These are phyloP conservation scores for Simmondsia chinensis DNA, from an alignment of 148 eudicot genomes.

Conservation along the genomic window DNA sequence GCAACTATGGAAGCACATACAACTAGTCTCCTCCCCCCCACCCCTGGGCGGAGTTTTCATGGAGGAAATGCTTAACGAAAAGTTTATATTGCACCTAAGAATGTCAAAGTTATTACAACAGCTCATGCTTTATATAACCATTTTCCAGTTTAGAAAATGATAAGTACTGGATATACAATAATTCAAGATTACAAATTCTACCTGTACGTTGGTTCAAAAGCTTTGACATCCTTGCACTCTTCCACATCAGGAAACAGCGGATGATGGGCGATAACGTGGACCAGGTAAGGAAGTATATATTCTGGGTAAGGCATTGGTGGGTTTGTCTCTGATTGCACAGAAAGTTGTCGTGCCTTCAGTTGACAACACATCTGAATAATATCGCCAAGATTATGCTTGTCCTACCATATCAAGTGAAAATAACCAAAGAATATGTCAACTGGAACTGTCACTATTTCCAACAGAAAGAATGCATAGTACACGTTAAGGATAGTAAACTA, in stretches of 20 bases:
- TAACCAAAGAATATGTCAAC: background rate
- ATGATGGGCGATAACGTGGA: conserved; percentile 90
- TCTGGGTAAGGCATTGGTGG: conserved; percentile 62
- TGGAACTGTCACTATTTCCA: too few relatives aligned
- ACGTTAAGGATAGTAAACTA: background rate
- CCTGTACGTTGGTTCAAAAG: conserved; percentile 79
- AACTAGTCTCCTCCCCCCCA: too few relatives aligned
- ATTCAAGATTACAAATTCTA: conserved; percentile 16
- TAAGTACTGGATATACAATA: background rate
- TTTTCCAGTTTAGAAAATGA: conserved; percentile 3
- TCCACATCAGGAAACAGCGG: conserved; percentile 63
- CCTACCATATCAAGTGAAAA: conserved; percentile 41
- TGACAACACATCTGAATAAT: conserved; percentile 79
- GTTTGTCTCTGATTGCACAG: conserved; percentile 51
- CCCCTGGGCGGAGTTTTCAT: too few relatives aligned
- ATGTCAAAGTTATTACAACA: too few relatives aligned
- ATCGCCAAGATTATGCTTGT: conserved; percentile 57
- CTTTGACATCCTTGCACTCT: conserved; percentile 69
- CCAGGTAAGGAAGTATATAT: conserved; percentile 63
- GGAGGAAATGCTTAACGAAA: too few relatives aligned
- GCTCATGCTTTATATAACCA: background rate
- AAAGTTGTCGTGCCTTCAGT: conserved; percentile 54
- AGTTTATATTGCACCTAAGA: too few relatives aligned
- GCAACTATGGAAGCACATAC: too few relatives aligned
- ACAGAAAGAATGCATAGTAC: too few relatives aligned